Conservation (phyloP, 2,329 filamentous ascomycete species). For the Chaetomiaceae sp. region DNA sequence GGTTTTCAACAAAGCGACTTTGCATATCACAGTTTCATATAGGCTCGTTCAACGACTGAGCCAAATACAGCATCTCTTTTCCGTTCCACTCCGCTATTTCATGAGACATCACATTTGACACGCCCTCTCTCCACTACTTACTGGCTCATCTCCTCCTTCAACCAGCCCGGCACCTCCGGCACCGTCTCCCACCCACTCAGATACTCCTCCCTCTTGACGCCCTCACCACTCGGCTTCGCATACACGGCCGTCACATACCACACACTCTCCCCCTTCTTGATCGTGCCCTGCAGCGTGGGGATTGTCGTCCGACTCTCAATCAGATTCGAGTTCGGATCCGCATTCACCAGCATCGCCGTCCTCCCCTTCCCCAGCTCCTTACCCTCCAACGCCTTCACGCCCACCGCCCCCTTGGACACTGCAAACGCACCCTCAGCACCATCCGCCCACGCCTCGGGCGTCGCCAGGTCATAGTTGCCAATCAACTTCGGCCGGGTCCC, state of each 20-base stretch:
- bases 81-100: neutral
- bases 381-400: constrained; percentile 53
- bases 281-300: constrained; percentile 61
- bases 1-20: constrained; percentile 7
- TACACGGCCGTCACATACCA: constrained; percentile 72
- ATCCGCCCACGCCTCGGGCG: constrained; percentile 48
- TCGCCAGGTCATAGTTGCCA: constrained; percentile 56
- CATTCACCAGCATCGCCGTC: constrained; percentile 63
- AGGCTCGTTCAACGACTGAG: constrained; percentile 13
- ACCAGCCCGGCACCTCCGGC: constrained; percentile 57
- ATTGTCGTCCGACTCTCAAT: constrained; percentile 68
- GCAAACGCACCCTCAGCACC: constrained; percentile 52
- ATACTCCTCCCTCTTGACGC: constrained; percentile 50
- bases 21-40: neutral
- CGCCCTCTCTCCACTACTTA: neutral
- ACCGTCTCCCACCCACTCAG: constrained; percentile 57
- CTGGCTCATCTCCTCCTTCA: constrained; percentile 47
- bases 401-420: constrained; percentile 52
- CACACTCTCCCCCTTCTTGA: constrained; percentile 52
- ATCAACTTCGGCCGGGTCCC: constrained; percentile 53
- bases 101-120: neutral
- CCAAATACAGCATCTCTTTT: constrained; percentile 1
- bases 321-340: constrained; percentile 75
- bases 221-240: constrained; percentile 57
- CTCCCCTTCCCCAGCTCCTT: constrained; percentile 38